Evolutionary conservation across 164 flowering plant species (phyloP).

Genomic region (Taxillus chinensis): DNA sequence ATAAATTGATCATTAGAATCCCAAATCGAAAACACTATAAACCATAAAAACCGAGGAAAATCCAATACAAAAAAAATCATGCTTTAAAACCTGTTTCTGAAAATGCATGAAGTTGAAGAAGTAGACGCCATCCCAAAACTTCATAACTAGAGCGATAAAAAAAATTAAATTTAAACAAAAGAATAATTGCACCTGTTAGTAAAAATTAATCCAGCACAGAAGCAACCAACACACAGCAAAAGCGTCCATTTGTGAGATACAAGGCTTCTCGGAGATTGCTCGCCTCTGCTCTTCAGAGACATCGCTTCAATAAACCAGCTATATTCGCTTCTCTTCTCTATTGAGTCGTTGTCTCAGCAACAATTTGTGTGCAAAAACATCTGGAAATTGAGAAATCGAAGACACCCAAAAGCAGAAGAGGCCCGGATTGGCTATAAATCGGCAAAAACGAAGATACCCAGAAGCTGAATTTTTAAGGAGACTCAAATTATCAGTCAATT

Average conservation of each 20-base stretch:
- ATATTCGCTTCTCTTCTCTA: background rate
- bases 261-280: background rate
- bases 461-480: background rate
- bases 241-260: background rate
- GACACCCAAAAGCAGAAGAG: slow-evolving; percentile 5
- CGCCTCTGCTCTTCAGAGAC: background rate
- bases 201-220: background rate
- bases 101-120: background rate
- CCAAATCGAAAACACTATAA: background rate
- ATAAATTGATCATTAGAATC: too few species aligned
- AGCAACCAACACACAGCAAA: background rate
- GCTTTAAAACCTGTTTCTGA: too few species aligned
- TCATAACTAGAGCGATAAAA: background rate
- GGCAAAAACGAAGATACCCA: background rate
- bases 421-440: background rate
- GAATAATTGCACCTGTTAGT: background rate
- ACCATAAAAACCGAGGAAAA: background rate
- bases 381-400: background rate
- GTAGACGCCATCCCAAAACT: background rate
- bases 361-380: slow-evolving; percentile 9
- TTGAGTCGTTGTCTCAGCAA: slow-evolving; percentile 1
- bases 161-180: background rate
- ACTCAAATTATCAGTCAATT: background rate
- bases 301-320: background rate
- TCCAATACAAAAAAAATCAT: background rate